Evolutionary conservation across 2,329 filamentous ascomycete species (phyloP).

Genomic region (Fusarium solani-melongenae): DNA sequence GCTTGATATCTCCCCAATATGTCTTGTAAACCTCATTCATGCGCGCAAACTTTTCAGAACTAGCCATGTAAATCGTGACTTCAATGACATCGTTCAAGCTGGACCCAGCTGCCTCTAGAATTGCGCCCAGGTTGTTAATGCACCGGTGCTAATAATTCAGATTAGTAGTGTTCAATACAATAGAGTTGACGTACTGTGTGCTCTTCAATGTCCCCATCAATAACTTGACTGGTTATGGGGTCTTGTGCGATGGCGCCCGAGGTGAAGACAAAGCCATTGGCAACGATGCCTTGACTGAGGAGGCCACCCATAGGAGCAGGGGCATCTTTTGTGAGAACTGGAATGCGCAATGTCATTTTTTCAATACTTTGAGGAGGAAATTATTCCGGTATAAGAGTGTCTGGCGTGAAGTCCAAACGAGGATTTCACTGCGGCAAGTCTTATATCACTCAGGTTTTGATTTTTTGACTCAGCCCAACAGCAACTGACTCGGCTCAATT

Average conservation of each 20-base stretch:
- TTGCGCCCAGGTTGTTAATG: not conserved
- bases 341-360: not conserved
- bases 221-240: not conserved
- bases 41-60: not conserved
- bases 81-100: not conserved
- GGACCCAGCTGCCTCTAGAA: not conserved
- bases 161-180: not conserved
- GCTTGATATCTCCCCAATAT: not conserved
- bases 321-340: not conserved
- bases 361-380: accelerated
- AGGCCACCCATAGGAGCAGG: not conserved
- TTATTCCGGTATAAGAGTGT: not conserved
- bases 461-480: not conserved
- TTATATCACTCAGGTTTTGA: not conserved
- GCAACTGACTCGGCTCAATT: not conserved
- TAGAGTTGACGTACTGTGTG: not conserved
- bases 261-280: not conserved
- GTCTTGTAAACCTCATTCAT: not conserved
- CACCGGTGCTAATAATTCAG: not conserved
- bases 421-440: not conserved
- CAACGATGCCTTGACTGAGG: not conserved
- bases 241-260: not conserved
- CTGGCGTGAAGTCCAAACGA: not conserved
- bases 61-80: not conserved
- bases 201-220: not conserved